Percentiles rank a stretch among this genome's conserved stretches.
phyloP scores from a whole-genome alignment of 345 rosid genomes.

The Pistacia integerrima region DNA sequence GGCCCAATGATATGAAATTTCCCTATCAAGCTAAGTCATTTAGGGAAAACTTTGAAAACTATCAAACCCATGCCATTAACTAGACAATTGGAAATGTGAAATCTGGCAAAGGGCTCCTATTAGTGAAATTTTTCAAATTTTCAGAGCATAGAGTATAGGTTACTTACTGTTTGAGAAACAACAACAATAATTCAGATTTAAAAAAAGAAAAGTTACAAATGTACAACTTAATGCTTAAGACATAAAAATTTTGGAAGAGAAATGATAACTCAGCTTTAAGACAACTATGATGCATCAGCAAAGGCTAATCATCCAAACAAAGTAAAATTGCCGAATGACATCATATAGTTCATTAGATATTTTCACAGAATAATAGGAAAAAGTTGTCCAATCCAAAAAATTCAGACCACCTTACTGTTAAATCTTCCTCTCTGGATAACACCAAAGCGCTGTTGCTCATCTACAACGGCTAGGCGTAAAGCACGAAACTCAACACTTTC shows the following conservation, averaged over 20 bases:
- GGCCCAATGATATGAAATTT: too few species aligned
- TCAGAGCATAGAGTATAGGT: too few species aligned
- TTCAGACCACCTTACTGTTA: constrained; percentile 79
- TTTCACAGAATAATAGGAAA: background rate
- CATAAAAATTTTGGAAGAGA: background rate
- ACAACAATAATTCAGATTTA: background rate
- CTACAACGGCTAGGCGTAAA: constrained; percentile 93
- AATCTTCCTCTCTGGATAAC: constrained; percentile 97
- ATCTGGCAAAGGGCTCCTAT: too few species aligned
- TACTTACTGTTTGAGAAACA: too few species aligned
- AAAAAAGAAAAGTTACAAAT: background rate
- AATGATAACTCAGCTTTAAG: background rate
- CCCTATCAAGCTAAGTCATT: too few species aligned
- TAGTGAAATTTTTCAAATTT: too few species aligned
- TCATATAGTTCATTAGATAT: constrained; percentile 9
- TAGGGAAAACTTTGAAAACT: too few species aligned
- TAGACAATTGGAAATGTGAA: too few species aligned
- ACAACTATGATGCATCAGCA: constrained; percentile 8
- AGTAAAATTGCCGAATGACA: background rate
- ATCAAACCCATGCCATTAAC: too few species aligned
- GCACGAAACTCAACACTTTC: constrained; percentile 81
- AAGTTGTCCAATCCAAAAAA: constrained; percentile 13
- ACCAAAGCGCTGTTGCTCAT: constrained; percentile 98
- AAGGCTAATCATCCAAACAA: background rate
- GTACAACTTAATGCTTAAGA: background rate